These are phyloP conservation scores for Blastocladiella emersonii DNA, from an alignment of 371 early-diverging fungal genomes.

Conservation along the genomic window DNA sequence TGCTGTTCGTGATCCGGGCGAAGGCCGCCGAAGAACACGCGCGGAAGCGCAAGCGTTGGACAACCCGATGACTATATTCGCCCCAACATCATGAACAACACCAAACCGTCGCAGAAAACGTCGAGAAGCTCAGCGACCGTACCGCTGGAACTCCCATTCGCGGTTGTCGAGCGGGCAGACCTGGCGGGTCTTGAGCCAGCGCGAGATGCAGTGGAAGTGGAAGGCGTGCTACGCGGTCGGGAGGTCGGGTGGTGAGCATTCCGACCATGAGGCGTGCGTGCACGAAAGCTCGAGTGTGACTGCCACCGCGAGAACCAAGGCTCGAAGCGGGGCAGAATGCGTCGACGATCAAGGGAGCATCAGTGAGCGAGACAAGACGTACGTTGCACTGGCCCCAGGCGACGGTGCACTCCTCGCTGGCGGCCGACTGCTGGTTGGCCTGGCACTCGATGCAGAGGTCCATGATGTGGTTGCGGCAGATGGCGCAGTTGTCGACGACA, in stretches of 20 bases:
- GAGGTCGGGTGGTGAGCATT: background rate
- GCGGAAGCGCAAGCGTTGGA: too few species aligned
- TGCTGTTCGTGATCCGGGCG: too few species aligned
- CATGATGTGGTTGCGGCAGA: conserved; percentile 99
- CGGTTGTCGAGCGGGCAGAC: conserved; percentile 99
- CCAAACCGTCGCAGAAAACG: too few species aligned
- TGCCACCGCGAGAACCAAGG: too few species aligned
- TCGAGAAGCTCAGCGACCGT: conserved; percentile 28
- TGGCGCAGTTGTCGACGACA: conserved; percentile 98
- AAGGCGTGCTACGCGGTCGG: conserved; percentile 89
- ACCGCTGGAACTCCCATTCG: conserved; percentile 97
- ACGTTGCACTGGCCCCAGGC: conserved; percentile 99
- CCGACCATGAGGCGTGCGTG: too few species aligned
- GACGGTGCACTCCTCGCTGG: conserved; percentile 89
- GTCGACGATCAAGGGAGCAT: too few species aligned
- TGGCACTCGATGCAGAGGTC: conserved; percentile 98
- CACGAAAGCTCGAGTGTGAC: too few species aligned
- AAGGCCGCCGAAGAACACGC: too few species aligned
- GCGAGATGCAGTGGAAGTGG: conserved; percentile 98
- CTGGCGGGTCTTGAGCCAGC: conserved; percentile 97
- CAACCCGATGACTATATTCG: too few species aligned
- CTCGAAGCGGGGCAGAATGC: background rate
- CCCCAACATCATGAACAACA: too few species aligned
- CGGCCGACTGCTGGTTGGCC: conserved; percentile 88
- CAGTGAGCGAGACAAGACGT: conserved; percentile 15